Base-by-base conservation (phyloP, 176 grass and related monocot genomes). In the Hyparrhenia diplandra region DNA sequence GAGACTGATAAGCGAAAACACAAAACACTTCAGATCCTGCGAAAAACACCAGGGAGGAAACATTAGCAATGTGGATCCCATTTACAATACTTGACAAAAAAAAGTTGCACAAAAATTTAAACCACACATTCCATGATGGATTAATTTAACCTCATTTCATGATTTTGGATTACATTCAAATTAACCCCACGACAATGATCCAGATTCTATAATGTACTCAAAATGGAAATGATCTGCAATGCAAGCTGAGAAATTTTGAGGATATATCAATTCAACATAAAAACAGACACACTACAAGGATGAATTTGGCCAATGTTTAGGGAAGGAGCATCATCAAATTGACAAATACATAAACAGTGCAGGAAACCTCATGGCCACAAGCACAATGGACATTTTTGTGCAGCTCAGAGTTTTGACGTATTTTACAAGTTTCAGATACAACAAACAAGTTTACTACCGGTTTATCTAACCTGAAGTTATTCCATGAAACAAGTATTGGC, bases 1-100 rank as follows among this genome's bases (percentile, higher is more conserved):
- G 82, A 97, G 91, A 31, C 90, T 91, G 72, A 97, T 94, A 4
- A 97, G 81, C 61, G 94, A 97, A 78, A 94, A 94, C 74, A 97
- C 85, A 32, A 97, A 97, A 84, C 94, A 97, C 85, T 94, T 97
- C 17, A 97, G 94, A 61, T 97, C 94, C 94, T 94, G 91, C 73
- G 30, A 65, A 65, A 89, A 83, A 79, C 1, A 64, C 40, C 0
- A 35, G 37, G n/a, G 21, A n/a, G 59, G 49, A 30, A 29, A 12
- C 21, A 24, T 88, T 81, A 83, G 25, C 10, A 63, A 76, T 28
- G 52, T 57, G 13, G n/a, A 28, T 68, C 7, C 46, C 31, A 31
- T 18, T 62, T 75, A n/a, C 17, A 73, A 13, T 29, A 3, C 20
- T 21, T 21, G 7, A n/a, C 10, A 55, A 40, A 23, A 27, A 27